Conservation (phyloP, 2,329 filamentous ascomycete species). For the Ophiobolus disseminans region DNA sequence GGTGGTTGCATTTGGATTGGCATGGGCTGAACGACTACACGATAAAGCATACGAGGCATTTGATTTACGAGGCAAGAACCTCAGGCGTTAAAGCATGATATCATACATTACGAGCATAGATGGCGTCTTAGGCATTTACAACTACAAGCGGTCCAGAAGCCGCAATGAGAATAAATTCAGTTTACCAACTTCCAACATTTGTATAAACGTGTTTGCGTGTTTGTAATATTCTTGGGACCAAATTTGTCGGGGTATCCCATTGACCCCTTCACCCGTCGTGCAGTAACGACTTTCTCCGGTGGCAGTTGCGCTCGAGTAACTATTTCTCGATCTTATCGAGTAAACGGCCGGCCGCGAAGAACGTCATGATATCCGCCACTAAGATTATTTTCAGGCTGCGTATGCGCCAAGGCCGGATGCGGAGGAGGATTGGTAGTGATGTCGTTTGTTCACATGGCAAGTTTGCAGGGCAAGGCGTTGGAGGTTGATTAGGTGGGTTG, state of each 20-base stretch:
- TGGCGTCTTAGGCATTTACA: slow-evolving; percentile 1
- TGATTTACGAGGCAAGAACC: neutral
- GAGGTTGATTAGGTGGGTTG: too few relatives aligned
- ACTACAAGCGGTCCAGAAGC: neutral
- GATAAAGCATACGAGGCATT: slow-evolving; percentile 1
- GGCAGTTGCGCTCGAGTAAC: neutral
- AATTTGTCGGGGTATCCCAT: neutral
- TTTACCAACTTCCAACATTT: too few relatives aligned
- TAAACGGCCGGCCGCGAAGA: neutral
- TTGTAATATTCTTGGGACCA: neutral
- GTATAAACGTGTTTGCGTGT: neutral
- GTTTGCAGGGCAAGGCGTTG: too few relatives aligned
- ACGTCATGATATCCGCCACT: slow-evolving; percentile 5
- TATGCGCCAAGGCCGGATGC: neutral
- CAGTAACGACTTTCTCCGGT: neutral
- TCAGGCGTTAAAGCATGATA: neutral
- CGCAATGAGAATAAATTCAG: neutral
- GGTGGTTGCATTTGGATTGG: neutral
- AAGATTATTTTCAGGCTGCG: neutral
- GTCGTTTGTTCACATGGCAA: too few relatives aligned
- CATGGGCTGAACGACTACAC: neutral
- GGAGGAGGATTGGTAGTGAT: too few relatives aligned
- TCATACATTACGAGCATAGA: too few relatives aligned
- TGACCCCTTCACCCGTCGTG: neutral
- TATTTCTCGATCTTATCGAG: slow-evolving; percentile 2